phyloP scores from a whole-genome alignment of 1,139 yeast genomes.

The Chernovozyma sophiae-reginae region DNA sequence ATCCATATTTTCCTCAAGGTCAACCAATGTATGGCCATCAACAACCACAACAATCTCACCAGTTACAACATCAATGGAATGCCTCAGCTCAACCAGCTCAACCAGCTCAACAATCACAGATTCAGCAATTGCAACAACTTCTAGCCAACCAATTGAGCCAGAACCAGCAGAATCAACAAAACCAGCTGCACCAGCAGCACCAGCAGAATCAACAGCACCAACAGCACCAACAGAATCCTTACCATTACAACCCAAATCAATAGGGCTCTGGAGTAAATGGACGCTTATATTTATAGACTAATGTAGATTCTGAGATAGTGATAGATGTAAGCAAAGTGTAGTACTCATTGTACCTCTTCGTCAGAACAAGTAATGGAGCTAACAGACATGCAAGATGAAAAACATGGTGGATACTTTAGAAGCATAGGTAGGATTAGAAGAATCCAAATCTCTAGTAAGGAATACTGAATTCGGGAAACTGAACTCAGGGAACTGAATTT shows the following conservation, averaged over 20 bases:
- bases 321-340: too few relatives aligned
- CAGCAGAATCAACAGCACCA: slow-evolving; percentile 12
- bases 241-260: slow-evolving; percentile 4
- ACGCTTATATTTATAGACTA: too few relatives aligned
- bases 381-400: too few relatives aligned
- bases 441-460: too few relatives aligned
- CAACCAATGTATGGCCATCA: slow-evolving; percentile 3
- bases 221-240: slow-evolving; percentile 9
- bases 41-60: slow-evolving; percentile 12
- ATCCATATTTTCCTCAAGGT: slow-evolving; percentile 9
- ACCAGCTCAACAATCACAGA: slow-evolving; percentile 11
- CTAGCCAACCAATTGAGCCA: slow-evolving; percentile 15
- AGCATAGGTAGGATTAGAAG: too few relatives aligned
- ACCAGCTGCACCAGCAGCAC: slow-evolving; percentile 8
- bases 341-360: too few relatives aligned
- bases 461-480: too few relatives aligned
- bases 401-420: too few relatives aligned
- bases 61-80: slow-evolving; percentile 1
- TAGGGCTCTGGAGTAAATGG: too few relatives aligned
- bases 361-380: too few relatives aligned
- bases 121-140: slow-evolving; percentile 29
- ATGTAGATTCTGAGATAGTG: too few relatives aligned
- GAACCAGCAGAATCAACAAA: slow-evolving; percentile 12
- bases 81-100: background rate
- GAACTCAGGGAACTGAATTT: too few relatives aligned